Evolutionary conservation across 768 basidiomycete species (phyloP).

Genomic region (Boletus eberwhitei): DNA sequence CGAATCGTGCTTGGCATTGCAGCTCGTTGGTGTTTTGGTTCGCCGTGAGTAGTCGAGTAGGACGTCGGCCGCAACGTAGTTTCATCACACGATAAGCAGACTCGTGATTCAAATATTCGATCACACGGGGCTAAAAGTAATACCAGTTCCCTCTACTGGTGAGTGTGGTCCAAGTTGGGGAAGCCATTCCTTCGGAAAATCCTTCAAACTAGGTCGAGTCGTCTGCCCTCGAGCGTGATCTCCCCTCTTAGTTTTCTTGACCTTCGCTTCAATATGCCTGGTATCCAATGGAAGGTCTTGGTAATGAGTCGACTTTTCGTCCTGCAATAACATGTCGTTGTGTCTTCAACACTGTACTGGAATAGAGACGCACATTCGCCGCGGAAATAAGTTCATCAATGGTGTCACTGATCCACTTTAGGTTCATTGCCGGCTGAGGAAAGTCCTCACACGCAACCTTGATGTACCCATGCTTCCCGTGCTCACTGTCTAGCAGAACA

Average conservation of each 20-base stretch:
- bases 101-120: neutral
- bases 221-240: slow-evolving; percentile 59
- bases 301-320: slow-evolving; percentile 42
- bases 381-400: slow-evolving; percentile 74
- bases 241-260: slow-evolving; percentile 68
- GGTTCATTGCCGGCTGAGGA: slow-evolving; percentile 76
- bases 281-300: slow-evolving; percentile 74
- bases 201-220: slow-evolving; percentile 62
- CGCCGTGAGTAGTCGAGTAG: neutral
- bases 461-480: slow-evolving; percentile 71
- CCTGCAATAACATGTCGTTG: slow-evolving; percentile 21
- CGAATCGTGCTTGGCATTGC: slow-evolving; percentile 35
- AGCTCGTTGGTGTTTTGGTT: neutral
- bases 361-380: slow-evolving; percentile 68
- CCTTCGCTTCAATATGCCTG: slow-evolving; percentile 73
- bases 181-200: slow-evolving; percentile 88
- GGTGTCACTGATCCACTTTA: slow-evolving; percentile 91
- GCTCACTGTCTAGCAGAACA: slow-evolving; percentile 38
- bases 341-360: slow-evolving; percentile 2
- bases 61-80: neutral
- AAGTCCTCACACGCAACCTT: slow-evolving; percentile 92
- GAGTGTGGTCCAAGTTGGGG: slow-evolving; percentile 31
- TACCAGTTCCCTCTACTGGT: slow-evolving; percentile 9
- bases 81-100: slow-evolving; percentile 1
- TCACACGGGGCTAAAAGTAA: slow-evolving; percentile 2